A percentile compares a stretch with the other conserved stretches of the same genome.
These are phyloP conservation scores for Myxozyma neotropica DNA, from an alignment of 805 yeast genomes.

Conservation along the genomic window DNA sequence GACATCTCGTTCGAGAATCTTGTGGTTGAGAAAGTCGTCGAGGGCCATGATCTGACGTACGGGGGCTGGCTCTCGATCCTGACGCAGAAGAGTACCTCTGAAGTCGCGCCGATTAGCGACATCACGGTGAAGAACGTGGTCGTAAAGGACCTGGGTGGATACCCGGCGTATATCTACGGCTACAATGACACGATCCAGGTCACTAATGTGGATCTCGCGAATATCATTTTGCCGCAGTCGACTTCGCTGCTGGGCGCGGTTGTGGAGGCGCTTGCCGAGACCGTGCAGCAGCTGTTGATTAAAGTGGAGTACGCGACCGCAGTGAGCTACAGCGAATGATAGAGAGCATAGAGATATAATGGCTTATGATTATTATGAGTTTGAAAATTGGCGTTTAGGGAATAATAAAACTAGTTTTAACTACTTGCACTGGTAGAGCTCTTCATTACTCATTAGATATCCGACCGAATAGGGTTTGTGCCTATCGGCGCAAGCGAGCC, in stretches of 20 bases:
- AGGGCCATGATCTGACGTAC: conserved; percentile 12
- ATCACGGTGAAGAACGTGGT: conserved; percentile 8
- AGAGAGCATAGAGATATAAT: no score
- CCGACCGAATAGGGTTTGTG: no score
- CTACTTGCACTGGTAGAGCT: no score
- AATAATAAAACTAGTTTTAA: neutral
- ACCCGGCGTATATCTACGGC: conserved; percentile 14
- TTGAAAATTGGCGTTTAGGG: neutral
- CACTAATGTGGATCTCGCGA: conserved; percentile 2
- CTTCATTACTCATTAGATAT: no score
- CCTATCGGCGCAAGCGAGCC: no score
- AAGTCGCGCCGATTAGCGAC: conserved; percentile 9
- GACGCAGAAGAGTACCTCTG: conserved; percentile 10
- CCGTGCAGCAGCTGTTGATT: neutral
- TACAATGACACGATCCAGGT: neutral
- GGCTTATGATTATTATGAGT: neutral
- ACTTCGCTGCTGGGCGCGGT: neutral
- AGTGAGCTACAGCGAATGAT: neutral
- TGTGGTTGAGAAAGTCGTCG: conserved; percentile 15
- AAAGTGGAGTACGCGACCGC: neutral
- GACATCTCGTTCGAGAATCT: conserved; percentile 7
- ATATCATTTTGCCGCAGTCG: neutral
- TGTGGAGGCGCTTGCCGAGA: neutral
- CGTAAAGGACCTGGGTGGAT: conserved; percentile 19
- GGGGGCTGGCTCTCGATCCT: conserved; percentile 24